Conservation (phyloP, 192 early-diverging fungal genomes). For the Gonapodya sp. region DNA sequence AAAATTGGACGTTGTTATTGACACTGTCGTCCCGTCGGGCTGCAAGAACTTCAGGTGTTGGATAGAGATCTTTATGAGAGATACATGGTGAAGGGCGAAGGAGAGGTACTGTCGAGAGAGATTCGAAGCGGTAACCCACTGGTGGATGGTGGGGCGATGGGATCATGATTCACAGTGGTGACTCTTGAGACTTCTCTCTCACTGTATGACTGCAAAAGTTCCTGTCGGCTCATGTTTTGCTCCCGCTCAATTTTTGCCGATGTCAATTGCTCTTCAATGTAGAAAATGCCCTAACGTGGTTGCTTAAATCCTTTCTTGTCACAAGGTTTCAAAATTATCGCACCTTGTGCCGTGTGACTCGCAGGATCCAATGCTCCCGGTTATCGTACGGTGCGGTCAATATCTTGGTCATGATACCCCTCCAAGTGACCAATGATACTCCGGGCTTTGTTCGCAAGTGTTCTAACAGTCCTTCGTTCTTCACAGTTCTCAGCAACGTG, state of each 20-base stretch:
- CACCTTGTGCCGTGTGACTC: conserved; percentile 60
- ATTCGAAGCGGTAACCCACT: conserved; percentile 88
- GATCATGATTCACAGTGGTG: conserved; percentile 29
- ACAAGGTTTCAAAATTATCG: conserved; percentile 4
- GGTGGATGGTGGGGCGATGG: conserved; percentile 71
- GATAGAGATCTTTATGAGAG: no score
- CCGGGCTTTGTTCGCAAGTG: conserved; percentile 16
- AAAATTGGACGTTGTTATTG: conserved; percentile 82
- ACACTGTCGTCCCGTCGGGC: conserved; percentile 37
- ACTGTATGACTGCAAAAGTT: not conserved
- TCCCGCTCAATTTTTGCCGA: conserved; percentile 25
- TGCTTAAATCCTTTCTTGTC: conserved; percentile 2
- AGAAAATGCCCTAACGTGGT: conserved; percentile 40
- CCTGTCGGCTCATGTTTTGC: conserved; percentile 16
- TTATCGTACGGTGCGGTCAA: conserved; percentile 61
- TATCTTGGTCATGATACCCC: conserved; percentile 60
- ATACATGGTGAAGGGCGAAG: conserved; percentile 28
- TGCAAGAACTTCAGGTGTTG: conserved; percentile 27
- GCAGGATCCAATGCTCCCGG: conserved; percentile 73
- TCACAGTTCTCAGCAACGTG: conserved; percentile 57
- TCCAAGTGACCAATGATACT: conserved; percentile 44
- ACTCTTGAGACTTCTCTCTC: not conserved
- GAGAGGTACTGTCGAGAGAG: conserved; percentile 50
- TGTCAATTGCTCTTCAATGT: conserved; percentile 63
- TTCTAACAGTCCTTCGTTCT: conserved; percentile 12